Evolutionary conservation across 2,329 filamentous ascomycete genomes (phyloP).

Genomic region (Fusarium irregulare): DNA sequence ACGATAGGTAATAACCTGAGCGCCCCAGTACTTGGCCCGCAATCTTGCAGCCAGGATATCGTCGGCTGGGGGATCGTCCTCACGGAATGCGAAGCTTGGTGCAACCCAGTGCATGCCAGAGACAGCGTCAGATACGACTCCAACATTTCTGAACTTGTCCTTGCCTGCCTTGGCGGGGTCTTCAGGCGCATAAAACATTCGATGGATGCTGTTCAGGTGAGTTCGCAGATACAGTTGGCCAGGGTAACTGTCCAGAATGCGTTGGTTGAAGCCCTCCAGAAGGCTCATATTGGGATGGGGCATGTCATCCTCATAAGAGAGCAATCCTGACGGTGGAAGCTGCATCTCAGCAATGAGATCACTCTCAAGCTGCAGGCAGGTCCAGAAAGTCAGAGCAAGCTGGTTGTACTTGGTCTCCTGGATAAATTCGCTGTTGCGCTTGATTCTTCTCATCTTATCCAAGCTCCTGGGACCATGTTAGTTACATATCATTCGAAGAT

Average conservation of each 20-base stretch:
- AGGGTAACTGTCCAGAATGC: slow-evolving; percentile 69
- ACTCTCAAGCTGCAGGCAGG: slow-evolving; percentile 91
- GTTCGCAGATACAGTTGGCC: slow-evolving; percentile 74
- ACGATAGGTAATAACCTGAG: slow-evolving; percentile 87
- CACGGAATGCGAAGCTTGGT: slow-evolving; percentile 66
- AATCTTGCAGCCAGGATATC: slow-evolving; percentile 87
- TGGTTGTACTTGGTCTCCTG: slow-evolving; percentile 66
- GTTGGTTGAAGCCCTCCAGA: slow-evolving; percentile 56
- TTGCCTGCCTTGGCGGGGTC: slow-evolving; percentile 49
- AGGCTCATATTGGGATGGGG: slow-evolving; percentile 70
- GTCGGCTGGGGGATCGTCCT: slow-evolving; percentile 74
- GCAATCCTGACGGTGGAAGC: slow-evolving; percentile 68
- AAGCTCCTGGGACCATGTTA: slow-evolving; percentile 55
- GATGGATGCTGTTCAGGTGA: slow-evolving; percentile 72
- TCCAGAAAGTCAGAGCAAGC: slow-evolving; percentile 86
- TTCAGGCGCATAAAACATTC: slow-evolving; percentile 63
- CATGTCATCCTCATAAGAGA: slow-evolving; percentile 72
- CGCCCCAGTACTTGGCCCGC: slow-evolving; percentile 94
- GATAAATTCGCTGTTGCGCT: slow-evolving; percentile 53
- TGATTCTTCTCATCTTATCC: slow-evolving; percentile 59
- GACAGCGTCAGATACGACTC: slow-evolving; percentile 57
- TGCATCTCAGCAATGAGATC: slow-evolving; percentile 91
- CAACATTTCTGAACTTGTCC: slow-evolving; percentile 60
- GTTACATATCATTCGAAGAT: neutral
- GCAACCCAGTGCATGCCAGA: slow-evolving; percentile 61